Conservation (phyloP, 2,329 filamentous ascomycete species). For the Trichoderma sp. region DNA sequence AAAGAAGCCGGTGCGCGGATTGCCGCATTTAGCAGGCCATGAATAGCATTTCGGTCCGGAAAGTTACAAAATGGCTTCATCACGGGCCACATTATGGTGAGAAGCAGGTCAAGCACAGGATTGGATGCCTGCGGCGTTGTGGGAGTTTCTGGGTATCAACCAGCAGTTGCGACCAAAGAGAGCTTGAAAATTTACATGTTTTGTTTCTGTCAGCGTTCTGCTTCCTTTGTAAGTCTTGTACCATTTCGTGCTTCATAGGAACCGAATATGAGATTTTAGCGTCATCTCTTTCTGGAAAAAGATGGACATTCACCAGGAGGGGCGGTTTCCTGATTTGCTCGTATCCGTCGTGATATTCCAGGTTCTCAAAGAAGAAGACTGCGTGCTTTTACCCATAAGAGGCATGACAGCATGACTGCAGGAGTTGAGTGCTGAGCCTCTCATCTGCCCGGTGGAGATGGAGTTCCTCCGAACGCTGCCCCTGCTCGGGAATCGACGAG, state of each 20-base stretch:
- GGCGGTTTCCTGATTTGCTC: background rate
- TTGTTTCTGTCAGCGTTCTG: background rate
- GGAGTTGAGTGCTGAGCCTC: background rate
- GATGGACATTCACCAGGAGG: background rate
- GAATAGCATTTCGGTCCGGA: background rate
- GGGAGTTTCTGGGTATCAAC: slow-evolving; percentile 1
- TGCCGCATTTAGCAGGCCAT: too few relatives aligned
- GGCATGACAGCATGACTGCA: too few relatives aligned
- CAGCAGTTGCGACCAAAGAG: background rate
- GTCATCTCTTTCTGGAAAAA: background rate
- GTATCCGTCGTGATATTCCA: too few relatives aligned
- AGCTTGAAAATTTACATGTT: background rate
- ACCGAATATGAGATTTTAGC: background rate
- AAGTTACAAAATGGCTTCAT: background rate
- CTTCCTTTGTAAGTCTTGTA: background rate
- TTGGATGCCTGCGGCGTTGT: background rate
- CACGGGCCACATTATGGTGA: background rate
- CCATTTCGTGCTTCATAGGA: background rate
- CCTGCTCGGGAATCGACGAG: too few relatives aligned
- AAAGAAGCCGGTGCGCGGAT: background rate
- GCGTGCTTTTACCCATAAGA: background rate
- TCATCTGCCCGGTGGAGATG: background rate
- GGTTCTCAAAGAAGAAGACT: background rate
- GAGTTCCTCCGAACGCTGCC: background rate
- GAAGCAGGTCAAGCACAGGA: background rate